Conservation (phyloP, 768 basidiomycete species). For the Chiua virens region DNA sequence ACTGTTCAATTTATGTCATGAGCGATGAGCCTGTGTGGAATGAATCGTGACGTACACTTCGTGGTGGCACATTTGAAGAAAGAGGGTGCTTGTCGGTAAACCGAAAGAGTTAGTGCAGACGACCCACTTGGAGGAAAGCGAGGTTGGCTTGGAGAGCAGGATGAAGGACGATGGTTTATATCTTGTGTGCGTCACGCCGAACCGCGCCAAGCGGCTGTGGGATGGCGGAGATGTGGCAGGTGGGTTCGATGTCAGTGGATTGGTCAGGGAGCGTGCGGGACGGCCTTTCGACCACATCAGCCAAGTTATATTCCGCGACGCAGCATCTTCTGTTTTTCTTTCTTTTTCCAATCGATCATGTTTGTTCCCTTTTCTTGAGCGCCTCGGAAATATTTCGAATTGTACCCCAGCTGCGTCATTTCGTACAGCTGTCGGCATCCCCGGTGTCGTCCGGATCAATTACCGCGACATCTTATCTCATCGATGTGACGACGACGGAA, state of each 20-base stretch:
- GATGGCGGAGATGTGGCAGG: slow-evolving; percentile 9
- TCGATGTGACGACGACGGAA: slow-evolving; percentile 8
- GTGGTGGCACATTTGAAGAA: slow-evolving; percentile 33
- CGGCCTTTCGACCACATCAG: background rate
- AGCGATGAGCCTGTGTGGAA: background rate
- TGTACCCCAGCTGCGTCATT: slow-evolving; percentile 34
- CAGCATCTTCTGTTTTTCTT: slow-evolving; percentile 2
- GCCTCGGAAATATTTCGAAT: background rate
- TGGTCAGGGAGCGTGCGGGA: background rate
- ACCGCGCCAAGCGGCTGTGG: slow-evolving; percentile 14
- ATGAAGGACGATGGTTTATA: slow-evolving; percentile 5
- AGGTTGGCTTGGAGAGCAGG: background rate
- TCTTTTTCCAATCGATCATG: background rate
- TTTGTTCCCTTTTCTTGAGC: background rate
- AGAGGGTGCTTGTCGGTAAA: background rate
- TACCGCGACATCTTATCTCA: slow-evolving; percentile 24
- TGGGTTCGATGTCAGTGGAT: slow-evolving; percentile 3
- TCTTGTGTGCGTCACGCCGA: slow-evolving; percentile 2
- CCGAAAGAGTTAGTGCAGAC: too few relatives aligned
- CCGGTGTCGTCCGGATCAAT: slow-evolving; percentile 28
- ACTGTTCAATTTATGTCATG: slow-evolving; percentile 16
- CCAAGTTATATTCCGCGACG: background rate
- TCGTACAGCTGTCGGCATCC: slow-evolving; percentile 3
- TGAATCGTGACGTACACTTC: slow-evolving; percentile 30
- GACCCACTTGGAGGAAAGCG: background rate